phyloP scores from a whole-genome alignment of 129 eudicot species.

The Artemisia annua region DNA sequence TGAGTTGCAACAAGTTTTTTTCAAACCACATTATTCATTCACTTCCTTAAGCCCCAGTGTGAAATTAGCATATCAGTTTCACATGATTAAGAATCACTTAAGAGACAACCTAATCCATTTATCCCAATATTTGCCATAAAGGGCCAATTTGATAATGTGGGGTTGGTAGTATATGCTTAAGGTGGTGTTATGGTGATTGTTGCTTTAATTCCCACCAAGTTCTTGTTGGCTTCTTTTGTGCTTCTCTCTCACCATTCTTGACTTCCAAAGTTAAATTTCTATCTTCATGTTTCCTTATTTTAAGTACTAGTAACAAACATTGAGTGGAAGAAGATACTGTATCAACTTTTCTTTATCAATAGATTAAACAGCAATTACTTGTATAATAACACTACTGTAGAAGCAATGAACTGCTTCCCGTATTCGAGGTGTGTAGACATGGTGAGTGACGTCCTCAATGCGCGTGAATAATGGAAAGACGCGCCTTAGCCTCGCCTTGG shows the following conservation, averaged over 20 bases:
- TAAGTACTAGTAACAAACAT: not conserved
- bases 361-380: not conserved
- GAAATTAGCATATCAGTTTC: not conserved
- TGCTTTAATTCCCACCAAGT: constrained; percentile 32
- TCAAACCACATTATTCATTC: too few species aligned
- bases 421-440: too few species aligned
- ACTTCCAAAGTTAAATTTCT: not conserved
- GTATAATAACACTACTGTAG: too few species aligned
- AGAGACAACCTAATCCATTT: too few species aligned
- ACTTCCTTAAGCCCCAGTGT: too few species aligned
- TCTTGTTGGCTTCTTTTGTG: constrained; percentile 25
- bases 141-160: constrained; percentile 9
- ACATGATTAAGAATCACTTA: not conserved
- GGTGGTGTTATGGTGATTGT: constrained; percentile 16
- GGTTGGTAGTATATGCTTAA: constrained; percentile 17
- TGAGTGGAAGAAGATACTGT: not conserved
- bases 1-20: too few species aligned
- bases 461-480: too few species aligned
- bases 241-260: constrained; percentile 24
- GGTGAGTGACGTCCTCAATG: too few species aligned
- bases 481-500: too few species aligned
- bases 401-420: too few species aligned
- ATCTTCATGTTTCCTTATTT: not conserved
- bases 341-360: not conserved
- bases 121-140: too few species aligned